A percentile compares a stretch with the other conserved stretches of the same genome.
Evolutionary conservation across 2,329 filamentous ascomycete species (phyloP).

Genomic region (Arachnomyces sp.): DNA sequence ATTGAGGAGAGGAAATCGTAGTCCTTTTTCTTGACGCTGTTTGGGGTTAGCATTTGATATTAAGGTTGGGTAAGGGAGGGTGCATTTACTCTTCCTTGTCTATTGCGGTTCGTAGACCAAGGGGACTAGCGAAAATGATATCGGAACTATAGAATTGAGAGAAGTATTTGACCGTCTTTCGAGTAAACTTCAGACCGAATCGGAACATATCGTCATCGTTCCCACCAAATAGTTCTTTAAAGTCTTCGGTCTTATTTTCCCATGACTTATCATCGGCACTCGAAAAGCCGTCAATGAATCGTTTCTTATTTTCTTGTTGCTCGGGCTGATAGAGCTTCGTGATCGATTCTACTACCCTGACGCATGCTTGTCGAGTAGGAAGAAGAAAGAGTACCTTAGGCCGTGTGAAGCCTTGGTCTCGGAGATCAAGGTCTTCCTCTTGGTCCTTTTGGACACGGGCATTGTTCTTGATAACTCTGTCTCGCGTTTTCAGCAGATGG

Average conservation of each 20-base stretch:
- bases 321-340: slow-evolving; percentile 70
- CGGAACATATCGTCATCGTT: slow-evolving; percentile 98
- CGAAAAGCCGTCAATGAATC: slow-evolving; percentile 78
- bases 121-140: slow-evolving; percentile 82
- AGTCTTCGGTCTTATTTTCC: slow-evolving; percentile 73
- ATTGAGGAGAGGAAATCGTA: slow-evolving; percentile 90
- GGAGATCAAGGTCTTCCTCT: slow-evolving; percentile 62
- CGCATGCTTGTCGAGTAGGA: slow-evolving; percentile 80
- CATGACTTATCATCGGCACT: slow-evolving; percentile 62
- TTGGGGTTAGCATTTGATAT: slow-evolving; percentile 20
- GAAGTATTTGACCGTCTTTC: slow-evolving; percentile 93
- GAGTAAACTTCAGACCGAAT: slow-evolving; percentile 90
- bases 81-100: slow-evolving; percentile 60
- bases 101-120: slow-evolving; percentile 85
- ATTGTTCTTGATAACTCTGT: slow-evolving; percentile 88
- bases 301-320: slow-evolving; percentile 89
- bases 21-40: slow-evolving; percentile 59
- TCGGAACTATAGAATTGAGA: slow-evolving; percentile 94
- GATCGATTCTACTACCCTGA: slow-evolving; percentile 69
- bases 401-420: slow-evolving; percentile 91
- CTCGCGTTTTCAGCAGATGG: slow-evolving; percentile 87
- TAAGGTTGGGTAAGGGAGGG: slow-evolving; percentile 26
- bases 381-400: slow-evolving; percentile 88
- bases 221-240: slow-evolving; percentile 79
- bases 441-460: slow-evolving; percentile 63